Base-by-base conservation (phyloP, 164 flowering plant genomes). In the Berberis vulgaris region DNA sequence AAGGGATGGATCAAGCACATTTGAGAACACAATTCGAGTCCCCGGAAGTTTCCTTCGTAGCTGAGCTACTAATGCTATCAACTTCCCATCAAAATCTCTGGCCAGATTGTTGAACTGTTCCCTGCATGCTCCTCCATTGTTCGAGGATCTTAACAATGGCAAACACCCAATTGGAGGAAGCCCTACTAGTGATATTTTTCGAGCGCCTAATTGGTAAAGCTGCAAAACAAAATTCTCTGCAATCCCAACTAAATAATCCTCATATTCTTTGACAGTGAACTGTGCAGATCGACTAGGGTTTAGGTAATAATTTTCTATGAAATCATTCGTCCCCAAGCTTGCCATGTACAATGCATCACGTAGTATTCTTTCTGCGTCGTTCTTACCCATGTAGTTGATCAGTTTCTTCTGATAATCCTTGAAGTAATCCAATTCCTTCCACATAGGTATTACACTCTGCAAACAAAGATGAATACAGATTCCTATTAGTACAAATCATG, bases 371-470 rank as follows among this genome's bases (percentile, higher is more conserved):
- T 11, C 1, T 52, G 69, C 69, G 26, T 42, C 40, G 49, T 5
- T 13, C 12, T 11, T 41, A 45, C 71, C 65, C 1, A 61, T 38
- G 3, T 13, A 45, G 39, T 1, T n/a, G 0, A 26, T 6, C 39
- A 67, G 10, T 56, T 46, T 67, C 13, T 7, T 60, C 12, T 55
- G 43, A 49, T 55, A 67, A 1, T 61, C 65, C 49, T 55, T 67
- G 47, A 67, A 67, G 55, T 45, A 54, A 40, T 62, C 71, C 12
- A 67, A 4, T 62, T 67, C 54, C 61, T 67, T 67, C 71, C 65
- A 67, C 61, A 61, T 7, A 3, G 71, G 65, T 67, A 67, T 60
- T 54, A 67, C 71, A 12, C 13, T 7, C 69, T 59, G 49, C 59
- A 54, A 8, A 45, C 39, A 1, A 38, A 52, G n/a, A 52, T 7